phyloP scores from a whole-genome alignment of 2,329 filamentous ascomycete genomes.

The Chaetomium globosum region DNA sequence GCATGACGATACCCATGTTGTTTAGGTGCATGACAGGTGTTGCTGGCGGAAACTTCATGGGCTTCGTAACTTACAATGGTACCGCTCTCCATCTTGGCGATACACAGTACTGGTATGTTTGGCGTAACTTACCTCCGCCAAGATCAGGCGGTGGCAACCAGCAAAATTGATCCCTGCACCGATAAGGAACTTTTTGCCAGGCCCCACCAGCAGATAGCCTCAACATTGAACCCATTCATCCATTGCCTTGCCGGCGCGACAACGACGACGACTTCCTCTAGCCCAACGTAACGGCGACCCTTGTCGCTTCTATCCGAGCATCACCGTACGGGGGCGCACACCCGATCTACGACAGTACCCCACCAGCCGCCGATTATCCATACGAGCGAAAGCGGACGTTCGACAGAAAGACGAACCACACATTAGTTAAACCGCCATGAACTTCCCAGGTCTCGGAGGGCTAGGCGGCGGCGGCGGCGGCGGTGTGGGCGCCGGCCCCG shows the following conservation, averaged over 20 bases:
- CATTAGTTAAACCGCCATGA: constrained; percentile 30
- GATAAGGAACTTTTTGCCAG: constrained; percentile 29
- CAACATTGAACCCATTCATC: neutral
- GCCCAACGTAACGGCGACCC: neutral
- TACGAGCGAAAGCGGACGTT: neutral
- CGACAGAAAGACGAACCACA: neutral
- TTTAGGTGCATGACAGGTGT: neutral
- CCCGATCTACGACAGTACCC: neutral
- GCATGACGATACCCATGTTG: neutral
- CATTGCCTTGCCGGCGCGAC: neutral
- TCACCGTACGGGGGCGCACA: neutral
- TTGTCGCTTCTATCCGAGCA: neutral
- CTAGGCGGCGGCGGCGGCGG: constrained; percentile 8
- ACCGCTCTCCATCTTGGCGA: too few relatives aligned
- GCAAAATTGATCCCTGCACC: constrained; percentile 12
- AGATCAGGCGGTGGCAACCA: constrained; percentile 23
- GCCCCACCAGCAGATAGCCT: neutral
- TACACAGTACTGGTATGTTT: too few relatives aligned
- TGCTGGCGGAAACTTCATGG: neutral
- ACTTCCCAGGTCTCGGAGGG: constrained; percentile 32
- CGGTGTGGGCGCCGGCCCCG: neutral
- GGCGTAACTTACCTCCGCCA: neutral
- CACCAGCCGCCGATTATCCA: neutral
- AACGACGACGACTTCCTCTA: neutral
- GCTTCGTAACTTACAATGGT: neutral